phyloP scores from a whole-genome alignment of 1,284 basidiomycete genomes.

The Ustanciosporium gigantosporum region DNA sequence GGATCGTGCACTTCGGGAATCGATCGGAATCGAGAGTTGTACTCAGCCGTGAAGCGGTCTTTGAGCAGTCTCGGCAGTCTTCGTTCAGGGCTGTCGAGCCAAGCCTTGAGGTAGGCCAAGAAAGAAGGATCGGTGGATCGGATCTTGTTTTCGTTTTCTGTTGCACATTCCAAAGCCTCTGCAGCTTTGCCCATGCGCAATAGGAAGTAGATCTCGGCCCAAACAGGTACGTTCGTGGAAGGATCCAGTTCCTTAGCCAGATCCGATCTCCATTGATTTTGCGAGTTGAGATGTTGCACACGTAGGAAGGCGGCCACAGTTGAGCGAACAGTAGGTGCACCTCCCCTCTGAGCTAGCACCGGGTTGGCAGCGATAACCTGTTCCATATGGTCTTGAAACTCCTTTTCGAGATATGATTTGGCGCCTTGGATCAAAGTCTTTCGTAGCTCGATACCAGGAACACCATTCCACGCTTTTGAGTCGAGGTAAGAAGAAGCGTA shows the following conservation, averaged over 20 bases:
- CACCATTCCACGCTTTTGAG: constrained; percentile 12
- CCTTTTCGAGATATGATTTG: constrained; percentile 75
- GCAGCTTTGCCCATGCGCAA: constrained; percentile 79
- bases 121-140: constrained; percentile 82
- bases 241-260: constrained; percentile 49
- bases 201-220: constrained; percentile 90
- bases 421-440: constrained; percentile 72
- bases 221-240: constrained; percentile 68
- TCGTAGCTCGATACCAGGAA: constrained; percentile 50
- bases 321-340: constrained; percentile 85
- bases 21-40: constrained; percentile 79
- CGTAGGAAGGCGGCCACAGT: constrained; percentile 67
- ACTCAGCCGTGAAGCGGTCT: constrained; percentile 82
- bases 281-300: constrained; percentile 47
- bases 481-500: constrained; percentile 64
- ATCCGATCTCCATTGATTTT: constrained; percentile 49
- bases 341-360: constrained; percentile 83
- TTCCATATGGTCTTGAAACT: constrained; percentile 78
- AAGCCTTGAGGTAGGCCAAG: constrained; percentile 79
- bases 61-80: constrained; percentile 62
- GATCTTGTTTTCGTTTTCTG: constrained; percentile 74
- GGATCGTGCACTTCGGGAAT: constrained; percentile 70
- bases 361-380: constrained; percentile 81
- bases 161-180: constrained; percentile 75
- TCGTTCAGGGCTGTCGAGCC: constrained; percentile 68